Evolutionary conservation across 2,329 filamentous ascomycete genomes (phyloP), one percentile per base, ranked within the genome.

Genomic region (Phialophora tarda): DNA sequence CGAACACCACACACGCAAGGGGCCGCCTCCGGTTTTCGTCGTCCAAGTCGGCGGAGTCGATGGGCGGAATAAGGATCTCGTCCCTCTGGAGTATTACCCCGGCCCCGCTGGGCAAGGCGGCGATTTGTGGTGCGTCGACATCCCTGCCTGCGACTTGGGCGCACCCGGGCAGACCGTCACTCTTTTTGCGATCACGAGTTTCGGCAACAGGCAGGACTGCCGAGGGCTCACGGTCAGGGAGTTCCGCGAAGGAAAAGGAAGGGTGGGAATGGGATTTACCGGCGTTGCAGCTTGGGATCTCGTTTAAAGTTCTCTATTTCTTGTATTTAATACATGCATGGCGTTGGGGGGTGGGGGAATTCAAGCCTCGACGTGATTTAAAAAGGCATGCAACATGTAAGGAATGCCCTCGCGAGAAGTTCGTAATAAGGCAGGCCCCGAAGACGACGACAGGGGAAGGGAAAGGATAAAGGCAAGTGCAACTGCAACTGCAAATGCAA

Each of bases 111-210:
- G 75, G 73, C 90, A 86, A n/a, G 90, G 94, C 66, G 91, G 90
- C 14, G 90, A 85, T 74, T 88, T 89, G 79, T 96, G 90, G 86
- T 96, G 91, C 88, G 78, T 88, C 1, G 94, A 97, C 77, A 85
- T 97, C 3, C 74, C 76, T 3, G 83, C 87, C 0, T 78, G 81
- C 34, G 85, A 89, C 64, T 79, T 96, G 23, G 92, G 92, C 0
- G 82, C 82, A 0, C 85, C 88, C 0, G 91, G 91, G 0, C 87
- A 93, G 78, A 86, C 84, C 61, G 80, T 94, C 5, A 84, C 83
- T 70, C 78, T 95, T 32, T 85, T 85, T 64, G 85, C 86, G 23
- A 81, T 96, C 44, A 86, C 79, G 12, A 80, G 74, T 26, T 83
- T 86, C 63, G 80, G 77, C 6, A 85, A 82, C 57, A 78, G 75